phyloP scores from a whole-genome alignment of 1,139 yeast genomes.

The Pichia sp. region DNA sequence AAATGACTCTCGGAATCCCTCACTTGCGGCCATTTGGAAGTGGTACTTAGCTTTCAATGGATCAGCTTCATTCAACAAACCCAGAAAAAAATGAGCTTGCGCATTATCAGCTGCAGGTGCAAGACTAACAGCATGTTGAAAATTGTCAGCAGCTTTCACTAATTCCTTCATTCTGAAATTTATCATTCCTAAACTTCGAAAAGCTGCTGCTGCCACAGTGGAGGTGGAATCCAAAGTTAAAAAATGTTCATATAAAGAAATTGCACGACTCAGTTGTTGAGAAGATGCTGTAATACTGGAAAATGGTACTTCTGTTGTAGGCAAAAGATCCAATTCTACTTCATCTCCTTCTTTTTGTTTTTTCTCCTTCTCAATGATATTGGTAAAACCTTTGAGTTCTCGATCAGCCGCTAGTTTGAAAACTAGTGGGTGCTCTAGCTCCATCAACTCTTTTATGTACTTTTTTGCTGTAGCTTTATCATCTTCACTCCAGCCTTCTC shows the following conservation, averaged over 20 bases:
- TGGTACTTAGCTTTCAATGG: slow-evolving; percentile 59
- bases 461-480: slow-evolving; percentile 45
- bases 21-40: slow-evolving; percentile 66
- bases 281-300: slow-evolving; percentile 19
- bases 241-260: slow-evolving; percentile 54
- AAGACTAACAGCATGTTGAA: slow-evolving; percentile 51
- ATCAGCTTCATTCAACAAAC: slow-evolving; percentile 56
- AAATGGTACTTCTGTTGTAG: slow-evolving; percentile 18
- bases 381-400: slow-evolving; percentile 34
- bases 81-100: slow-evolving; percentile 71
- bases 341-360: neutral
- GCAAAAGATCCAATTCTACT: neutral
- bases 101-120: slow-evolving; percentile 55
- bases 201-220: slow-evolving; percentile 64
- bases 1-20: slow-evolving; percentile 72
- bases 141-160: slow-evolving; percentile 44
- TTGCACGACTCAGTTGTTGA: slow-evolving; percentile 43
- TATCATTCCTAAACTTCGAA: slow-evolving; percentile 61
- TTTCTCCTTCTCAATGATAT: slow-evolving; percentile 1
- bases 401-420: slow-evolving; percentile 35
- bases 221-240: slow-evolving; percentile 48
- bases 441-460: slow-evolving; percentile 51
- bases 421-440: slow-evolving; percentile 42
- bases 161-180: slow-evolving; percentile 50
- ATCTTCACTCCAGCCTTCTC: slow-evolving; percentile 19